Base-by-base conservation (phyloP, 257 asterid genomes). In the Cruciata laevipes region DNA sequence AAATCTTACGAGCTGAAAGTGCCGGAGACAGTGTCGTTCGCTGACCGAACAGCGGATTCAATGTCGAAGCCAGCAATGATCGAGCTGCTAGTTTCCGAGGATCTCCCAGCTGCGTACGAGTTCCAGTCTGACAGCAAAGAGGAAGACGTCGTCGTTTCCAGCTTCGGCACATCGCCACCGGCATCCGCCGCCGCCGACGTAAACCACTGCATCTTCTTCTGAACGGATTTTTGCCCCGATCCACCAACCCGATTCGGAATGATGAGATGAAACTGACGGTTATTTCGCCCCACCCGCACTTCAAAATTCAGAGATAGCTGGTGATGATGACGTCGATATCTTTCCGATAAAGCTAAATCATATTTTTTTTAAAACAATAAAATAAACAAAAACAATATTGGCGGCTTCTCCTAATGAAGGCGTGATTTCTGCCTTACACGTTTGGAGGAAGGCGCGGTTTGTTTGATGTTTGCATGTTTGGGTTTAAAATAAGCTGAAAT, bases 21-120 rank as follows among this genome's bases (percentile, higher is more conserved):
- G 79, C 95, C 93, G 66, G 96, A 85, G 31, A 89, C 89, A 83
- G 95, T 85, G 78, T 87, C 93, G 81, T 89, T 89, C 61, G 96
- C 95, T 24, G 96, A 89, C 74, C 90, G 81, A 51, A 85, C 91
- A 33, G 96, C 95, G 49, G 96, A 75, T 85, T 89, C 96, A 71
- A 89, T 76, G 70, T 89, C 96, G 77, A 89, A 85, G 12, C 76
- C 87, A 37, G 86, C 84, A 67, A 79, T 79, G 37, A 89, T 81
- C 30, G 93, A 74, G 73, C 83, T 75, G 75, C 77, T 78, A 68
- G 81, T 69, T 65, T 83, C 89, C 66, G 96, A 75, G 49, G 89
- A 68, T 84, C 82, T 81, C 14, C 84, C 66, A 40, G 96, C 79
- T 20, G 95, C 80, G 71, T 89, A 89, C 1, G 95, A 89, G 72